Evolutionary conservation across 1,139 yeast genomes (phyloP).

Genomic region (Nakaseomyces nivariensis): DNA sequence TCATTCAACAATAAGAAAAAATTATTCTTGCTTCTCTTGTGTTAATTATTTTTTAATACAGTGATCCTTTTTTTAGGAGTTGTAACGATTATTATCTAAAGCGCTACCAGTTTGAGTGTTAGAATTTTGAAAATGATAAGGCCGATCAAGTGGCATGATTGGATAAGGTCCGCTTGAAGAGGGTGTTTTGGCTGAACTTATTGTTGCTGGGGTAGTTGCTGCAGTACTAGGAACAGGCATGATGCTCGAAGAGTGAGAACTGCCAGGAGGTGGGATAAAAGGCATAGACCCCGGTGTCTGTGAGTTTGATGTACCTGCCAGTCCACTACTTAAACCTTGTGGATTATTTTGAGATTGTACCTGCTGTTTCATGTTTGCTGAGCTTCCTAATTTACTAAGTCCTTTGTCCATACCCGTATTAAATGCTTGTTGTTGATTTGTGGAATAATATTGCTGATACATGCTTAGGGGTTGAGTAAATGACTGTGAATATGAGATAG

Average conservation of each 20-base stretch:
- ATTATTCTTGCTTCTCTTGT: too few relatives aligned
- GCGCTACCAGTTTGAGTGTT: not conserved
- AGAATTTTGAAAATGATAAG: not conserved
- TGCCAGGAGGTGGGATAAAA: not conserved
- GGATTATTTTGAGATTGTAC: not conserved
- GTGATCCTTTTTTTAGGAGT: not conserved
- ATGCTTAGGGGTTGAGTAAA: not conserved
- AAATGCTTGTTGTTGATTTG: slow-evolving; percentile 1
- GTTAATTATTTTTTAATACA: too few relatives aligned
- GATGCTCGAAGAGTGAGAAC: not conserved
- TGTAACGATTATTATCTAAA: not conserved
- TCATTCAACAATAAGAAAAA: too few relatives aligned
- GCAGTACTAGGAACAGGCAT: not conserved
- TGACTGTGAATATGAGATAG: not conserved
- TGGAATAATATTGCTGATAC: slow-evolving; percentile 2
- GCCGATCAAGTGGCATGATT: not conserved
- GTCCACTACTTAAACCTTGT: not conserved
- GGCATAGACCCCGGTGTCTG: not conserved
- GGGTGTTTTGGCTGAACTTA: not conserved
- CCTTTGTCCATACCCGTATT: not conserved
- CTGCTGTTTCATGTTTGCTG: not conserved
- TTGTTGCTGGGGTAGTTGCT: not conserved
- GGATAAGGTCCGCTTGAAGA: not conserved
- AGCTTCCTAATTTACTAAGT: not conserved
- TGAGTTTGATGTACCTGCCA: not conserved